Evolutionary conservation across 2,329 filamentous ascomycete species (phyloP).

Genomic region (Colletotrichum sidae): DNA sequence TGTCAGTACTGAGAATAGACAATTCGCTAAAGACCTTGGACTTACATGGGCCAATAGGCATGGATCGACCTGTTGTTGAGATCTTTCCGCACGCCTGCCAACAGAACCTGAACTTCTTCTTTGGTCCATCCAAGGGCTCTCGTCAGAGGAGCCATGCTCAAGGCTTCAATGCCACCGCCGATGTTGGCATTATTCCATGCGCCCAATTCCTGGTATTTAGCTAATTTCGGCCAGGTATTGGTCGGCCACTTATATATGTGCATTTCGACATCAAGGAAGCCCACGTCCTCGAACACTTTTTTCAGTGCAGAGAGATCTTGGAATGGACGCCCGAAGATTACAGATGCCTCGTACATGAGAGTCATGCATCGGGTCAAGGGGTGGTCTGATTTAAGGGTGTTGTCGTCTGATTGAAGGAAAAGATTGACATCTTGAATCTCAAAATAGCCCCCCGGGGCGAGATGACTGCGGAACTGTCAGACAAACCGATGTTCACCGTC

Average conservation of each 20-base stretch:
- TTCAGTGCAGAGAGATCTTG: constrained; percentile 39
- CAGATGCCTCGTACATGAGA: constrained; percentile 20
- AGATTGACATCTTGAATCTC: constrained; percentile 58
- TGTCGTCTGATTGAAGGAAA: constrained; percentile 54
- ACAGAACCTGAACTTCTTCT: constrained; percentile 46
- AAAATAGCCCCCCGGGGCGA: constrained; percentile 60
- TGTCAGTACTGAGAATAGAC: too few species aligned
- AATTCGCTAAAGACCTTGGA: background rate
- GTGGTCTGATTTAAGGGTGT: constrained; percentile 42
- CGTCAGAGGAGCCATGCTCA: constrained; percentile 48
- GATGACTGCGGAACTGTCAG: constrained; percentile 46
- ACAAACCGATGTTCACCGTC: constrained; percentile 22
- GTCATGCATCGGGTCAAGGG: constrained; percentile 40
- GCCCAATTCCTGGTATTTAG: constrained; percentile 45
- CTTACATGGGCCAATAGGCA: constrained; percentile 46
- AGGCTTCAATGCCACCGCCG: constrained; percentile 45
- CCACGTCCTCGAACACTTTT: constrained; percentile 42
- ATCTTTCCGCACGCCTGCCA: constrained; percentile 45
- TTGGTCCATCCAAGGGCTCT: constrained; percentile 44
- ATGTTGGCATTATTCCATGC: constrained; percentile 40
- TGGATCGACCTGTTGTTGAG: constrained; percentile 45
- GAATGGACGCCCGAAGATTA: constrained; percentile 43
- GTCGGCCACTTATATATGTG: constrained; percentile 45
- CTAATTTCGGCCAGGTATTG: constrained; percentile 46
- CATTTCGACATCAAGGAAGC: constrained; percentile 47